These are phyloP conservation scores for Drechslera avenae DNA, from an alignment of 2,329 filamentous ascomycete species.

Conservation along the genomic window DNA sequence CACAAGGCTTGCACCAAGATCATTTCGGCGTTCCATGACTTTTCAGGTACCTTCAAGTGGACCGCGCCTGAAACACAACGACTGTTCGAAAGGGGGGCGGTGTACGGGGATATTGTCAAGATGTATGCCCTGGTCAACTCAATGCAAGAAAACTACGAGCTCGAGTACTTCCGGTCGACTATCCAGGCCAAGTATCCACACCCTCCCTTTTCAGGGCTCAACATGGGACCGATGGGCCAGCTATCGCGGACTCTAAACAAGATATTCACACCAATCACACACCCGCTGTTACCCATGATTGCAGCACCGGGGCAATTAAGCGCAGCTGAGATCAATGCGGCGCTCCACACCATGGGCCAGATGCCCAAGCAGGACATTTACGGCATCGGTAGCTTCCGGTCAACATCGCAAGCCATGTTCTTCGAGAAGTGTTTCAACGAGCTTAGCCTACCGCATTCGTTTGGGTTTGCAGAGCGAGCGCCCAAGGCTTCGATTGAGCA, in stretches of 20 bases:
- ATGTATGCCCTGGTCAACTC: conserved; percentile 86
- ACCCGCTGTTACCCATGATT: conserved; percentile 80
- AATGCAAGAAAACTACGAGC: conserved; percentile 85
- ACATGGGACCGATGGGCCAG: conserved; percentile 87
- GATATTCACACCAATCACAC: conserved; percentile 86
- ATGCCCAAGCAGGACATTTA: conserved; percentile 80
- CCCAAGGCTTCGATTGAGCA: conserved; percentile 70
- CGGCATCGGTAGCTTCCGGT: conserved; percentile 73
- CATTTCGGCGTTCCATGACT: conserved; percentile 92
- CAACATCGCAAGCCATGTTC: conserved; percentile 80
- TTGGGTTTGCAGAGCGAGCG: conserved; percentile 74
- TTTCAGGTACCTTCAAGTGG: conserved; percentile 84
- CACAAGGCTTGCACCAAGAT: conserved; percentile 79
- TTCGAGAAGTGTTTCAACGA: conserved; percentile 70
- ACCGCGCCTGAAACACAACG: conserved; percentile 72
- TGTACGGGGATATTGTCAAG: conserved; percentile 84
- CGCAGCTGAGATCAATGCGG: conserved; percentile 82
- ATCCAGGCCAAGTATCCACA: conserved; percentile 72
- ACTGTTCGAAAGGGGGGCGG: conserved; percentile 72
- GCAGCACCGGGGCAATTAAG: conserved; percentile 86
- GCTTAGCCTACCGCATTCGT: conserved; percentile 82
- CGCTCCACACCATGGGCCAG: conserved; percentile 77
- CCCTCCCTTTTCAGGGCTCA: conserved; percentile 80
- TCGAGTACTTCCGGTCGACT: conserved; percentile 84
- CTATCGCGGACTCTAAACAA: conserved; percentile 83